Evolutionary conservation across 441 rosid species (phyloP), one percentile per base, ranked within the genome.

Genomic region (Populus tomentosa): DNA sequence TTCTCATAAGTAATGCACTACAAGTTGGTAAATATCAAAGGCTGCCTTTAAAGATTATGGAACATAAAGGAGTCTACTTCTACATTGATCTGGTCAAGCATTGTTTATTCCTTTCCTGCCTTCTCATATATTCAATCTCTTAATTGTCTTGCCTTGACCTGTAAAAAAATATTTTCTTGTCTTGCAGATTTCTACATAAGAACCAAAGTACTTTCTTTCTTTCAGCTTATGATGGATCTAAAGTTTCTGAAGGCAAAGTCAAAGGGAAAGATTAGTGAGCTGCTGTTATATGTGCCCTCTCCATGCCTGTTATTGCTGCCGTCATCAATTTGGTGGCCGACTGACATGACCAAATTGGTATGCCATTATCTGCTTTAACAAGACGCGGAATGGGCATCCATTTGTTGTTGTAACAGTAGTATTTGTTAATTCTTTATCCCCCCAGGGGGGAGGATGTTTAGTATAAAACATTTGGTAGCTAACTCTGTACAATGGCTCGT

Each of bases 111-210:
- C 26, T 50, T 46, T 63, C 30, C 61, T 21, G 38, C 18, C 33
- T 32, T 56, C 10, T 21, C 18, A 24, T 70, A 14, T 23, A 40
- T 53, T 71, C 13, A 28, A n/a, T 10, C 8, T 70, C 8, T 67
- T 42, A 18, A 26, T 5, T 42, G 63, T 16, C 33, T 24, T 6
- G 30, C 23, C 42, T 24, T 23, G 35, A 10, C 38, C 18, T 20
- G 10, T 11, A 21, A 20, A 7, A 56, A 62, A 40, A 68, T 20
- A 5, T 16, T 4, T 32, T 38, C n/a, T 35, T 35, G 42, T 36
- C 28, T 46, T 24, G 81, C 88, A 95, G 99, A 83, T 95, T 88
- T 79, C 81, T 95, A 83, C 98, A 94, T 85, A 95, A 92, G 88
- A 94, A 95, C 75, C 99, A 95, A 76, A 87, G 89, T 75, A 85